These are phyloP conservation scores for Talaromyces rugulosus DNA, from an alignment of 2,329 filamentous ascomycete species.

Conservation along the genomic window DNA sequence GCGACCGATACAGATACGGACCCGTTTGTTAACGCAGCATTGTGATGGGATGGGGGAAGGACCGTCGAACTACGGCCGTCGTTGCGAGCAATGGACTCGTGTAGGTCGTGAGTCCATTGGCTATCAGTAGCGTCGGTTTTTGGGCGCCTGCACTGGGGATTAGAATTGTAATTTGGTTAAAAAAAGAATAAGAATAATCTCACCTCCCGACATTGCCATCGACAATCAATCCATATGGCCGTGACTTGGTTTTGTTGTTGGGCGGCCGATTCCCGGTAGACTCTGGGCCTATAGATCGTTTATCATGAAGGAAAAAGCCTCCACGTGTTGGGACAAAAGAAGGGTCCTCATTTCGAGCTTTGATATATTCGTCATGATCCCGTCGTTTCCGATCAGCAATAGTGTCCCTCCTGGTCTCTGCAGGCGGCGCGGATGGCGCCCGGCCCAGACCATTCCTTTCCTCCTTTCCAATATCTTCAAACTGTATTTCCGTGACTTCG, in stretches of 20 bases:
- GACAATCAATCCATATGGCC: slow-evolving; percentile 48
- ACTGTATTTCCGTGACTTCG: slow-evolving; percentile 42
- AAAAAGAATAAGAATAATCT: slow-evolving; percentile 1
- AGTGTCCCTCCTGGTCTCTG: slow-evolving; percentile 48
- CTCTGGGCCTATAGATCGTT: slow-evolving; percentile 71
- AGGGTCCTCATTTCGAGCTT: slow-evolving; percentile 81
- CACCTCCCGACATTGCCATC: slow-evolving; percentile 44
- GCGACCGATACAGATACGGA: slow-evolving; percentile 36
- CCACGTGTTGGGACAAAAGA: slow-evolving; percentile 92
- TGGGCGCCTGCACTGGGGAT: slow-evolving; percentile 24
- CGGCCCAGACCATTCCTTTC: slow-evolving; percentile 25
- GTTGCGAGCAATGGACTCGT: slow-evolving; percentile 58
- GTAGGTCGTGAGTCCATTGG: slow-evolving; percentile 92
- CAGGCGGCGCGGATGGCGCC: slow-evolving; percentile 36
- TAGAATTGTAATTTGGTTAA: slow-evolving; percentile 31
- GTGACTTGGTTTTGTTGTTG: slow-evolving; percentile 48
- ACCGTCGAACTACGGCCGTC: slow-evolving; percentile 25
- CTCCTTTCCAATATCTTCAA: slow-evolving; percentile 42
- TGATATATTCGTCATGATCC: slow-evolving; percentile 88
- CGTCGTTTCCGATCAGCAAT: slow-evolving; percentile 68
- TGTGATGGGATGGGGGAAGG: slow-evolving; percentile 20
- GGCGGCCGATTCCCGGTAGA: slow-evolving; percentile 69
- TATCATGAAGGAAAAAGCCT: slow-evolving; percentile 96
- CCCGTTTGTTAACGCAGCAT: slow-evolving; percentile 7
- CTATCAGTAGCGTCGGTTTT: slow-evolving; percentile 58